Evolutionary conservation across 768 basidiomycete species (phyloP), one percentile per base, ranked within the genome.

Genomic region (Mycena filopes): DNA sequence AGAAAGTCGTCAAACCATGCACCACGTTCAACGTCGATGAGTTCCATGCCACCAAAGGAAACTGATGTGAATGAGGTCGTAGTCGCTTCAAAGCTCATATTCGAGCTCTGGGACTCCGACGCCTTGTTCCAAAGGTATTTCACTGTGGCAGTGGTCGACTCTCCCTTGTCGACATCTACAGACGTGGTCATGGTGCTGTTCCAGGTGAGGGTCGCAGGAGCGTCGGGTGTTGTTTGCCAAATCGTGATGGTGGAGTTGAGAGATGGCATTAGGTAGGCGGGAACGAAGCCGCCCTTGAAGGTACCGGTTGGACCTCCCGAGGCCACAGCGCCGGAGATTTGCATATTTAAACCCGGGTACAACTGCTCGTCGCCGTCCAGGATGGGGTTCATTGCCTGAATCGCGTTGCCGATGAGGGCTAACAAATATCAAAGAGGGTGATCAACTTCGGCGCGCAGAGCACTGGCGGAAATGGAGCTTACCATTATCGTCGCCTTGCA

Each of bases 1-100:
- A 3, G 4, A 36, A 58, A 58, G 11, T n/a, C 13, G n/a, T 58
- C 46, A 20, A 58, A 58, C 57, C 57, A 58, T 2, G 46, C 46
- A 3, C 57, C 57, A 25, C 57, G 57, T 21, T 26, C 46, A 21
- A 58, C 26, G 36, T 48, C 38, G 23, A 58, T 26, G 1, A 58
- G 29, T 7, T 41, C 33, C 4, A 58, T 58, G 4, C 57, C 57
- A 3, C 46, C 36, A 25, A 58, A 38, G 15, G 33, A 38, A 4
- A 58, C 11, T 9, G 13, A 8, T 5, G 26, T 4, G 13, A 21
- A 46, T 13, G 31, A 11, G 33, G 55, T 21, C 15, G n/a, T 11
- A 12, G 42, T 33, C 7, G 21, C 7, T 38, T 33, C 28, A n/a
- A 55, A 55, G 25, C 54, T 55, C 38, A 42, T 55, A 41, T 55